Base-by-base conservation (phyloP, 164 flowering plant species). In the Vitis labrusca region DNA sequence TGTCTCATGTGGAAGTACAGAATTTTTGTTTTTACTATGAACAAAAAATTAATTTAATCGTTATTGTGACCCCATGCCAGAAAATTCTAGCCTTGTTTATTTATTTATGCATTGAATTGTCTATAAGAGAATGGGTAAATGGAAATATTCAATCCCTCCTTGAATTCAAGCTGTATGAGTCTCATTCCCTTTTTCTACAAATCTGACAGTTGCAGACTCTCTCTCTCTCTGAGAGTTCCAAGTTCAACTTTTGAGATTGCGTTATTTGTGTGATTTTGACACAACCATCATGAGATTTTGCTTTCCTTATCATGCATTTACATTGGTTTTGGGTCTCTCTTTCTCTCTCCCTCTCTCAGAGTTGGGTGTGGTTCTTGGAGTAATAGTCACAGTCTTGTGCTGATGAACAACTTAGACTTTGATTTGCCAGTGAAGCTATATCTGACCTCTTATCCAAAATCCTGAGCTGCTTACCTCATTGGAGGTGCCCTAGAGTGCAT, bases 251-350 rank as follows among this genome's bases (percentile, higher is more conserved):
- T 77, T 69, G 73, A 74, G 85, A 81, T 73, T 73, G 80, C 61
- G 62, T 73, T 74, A 63, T 81, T 73, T 81, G 61, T 69, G 70
- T 80, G 85, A 78, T 73, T 54, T 68, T 80, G 85, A 80, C 87
- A 78, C 68, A 10, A 54, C 30, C 80, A 84, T 82, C 85, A 84
- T 80, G 84, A 84, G 77, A 78, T 78, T 61, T 81, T 30, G 75
- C 80, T 84, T 73, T 80, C 83, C 79, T 70, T 74, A 78, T 81
- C 79, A 74, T 78, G 67, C 80, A 81, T 69, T 78, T 75, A 61
- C 66, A 77, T 58, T 62, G 70, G 58, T 32, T 50, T 49, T 67
- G 17, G 67, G 37, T 19, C 44, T 51, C 14, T 61, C 37, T 54
- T 51, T 56, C 59, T 16, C 65, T 66, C 47, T 62, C 69, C 50